A percentile compares a stretch with the other conserved stretches of the same genome.
These are phyloP conservation scores for Fagus sylvatica DNA, from an alignment of 306 rosid genomes.

Conservation along the genomic window DNA sequence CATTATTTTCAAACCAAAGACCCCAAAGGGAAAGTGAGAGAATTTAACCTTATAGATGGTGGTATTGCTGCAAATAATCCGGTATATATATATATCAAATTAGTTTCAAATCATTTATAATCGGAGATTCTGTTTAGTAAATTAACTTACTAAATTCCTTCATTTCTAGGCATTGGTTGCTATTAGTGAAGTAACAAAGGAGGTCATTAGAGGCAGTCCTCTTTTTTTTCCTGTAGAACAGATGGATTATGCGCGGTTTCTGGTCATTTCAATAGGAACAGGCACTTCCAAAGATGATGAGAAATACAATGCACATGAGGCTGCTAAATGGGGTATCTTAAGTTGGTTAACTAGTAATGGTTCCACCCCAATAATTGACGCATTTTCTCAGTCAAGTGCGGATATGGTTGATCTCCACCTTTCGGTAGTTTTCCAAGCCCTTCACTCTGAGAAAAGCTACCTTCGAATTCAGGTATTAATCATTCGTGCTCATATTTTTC, in stretches of 20 bases:
- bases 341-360: not conserved
- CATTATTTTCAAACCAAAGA: slow-evolving; percentile 11
- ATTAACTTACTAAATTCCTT: not conserved
- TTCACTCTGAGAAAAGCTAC: not conserved
- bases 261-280: not conserved
- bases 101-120: no score
- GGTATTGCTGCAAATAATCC: not conserved
- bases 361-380: not conserved
- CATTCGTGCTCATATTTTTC: no score
- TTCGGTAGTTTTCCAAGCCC: not conserved
- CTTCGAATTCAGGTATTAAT: not conserved
- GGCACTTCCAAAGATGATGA: not conserved
- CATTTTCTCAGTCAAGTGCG: not conserved
- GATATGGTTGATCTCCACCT: not conserved
- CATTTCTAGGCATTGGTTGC: not conserved
- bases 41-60: slow-evolving; percentile 16
- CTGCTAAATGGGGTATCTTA: not conserved
- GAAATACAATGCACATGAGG: not conserved
- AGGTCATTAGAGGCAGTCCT: not conserved
- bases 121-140: not conserved
- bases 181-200: not conserved
- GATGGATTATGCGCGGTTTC: not conserved
- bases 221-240: not conserved
- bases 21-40: not conserved
- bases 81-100: not conserved